A percentile compares a stretch with the other conserved stretches of the same genome.
Conservation (phyloP, 164 flowering plant genomes). For the Platanus orientalis region DNA sequence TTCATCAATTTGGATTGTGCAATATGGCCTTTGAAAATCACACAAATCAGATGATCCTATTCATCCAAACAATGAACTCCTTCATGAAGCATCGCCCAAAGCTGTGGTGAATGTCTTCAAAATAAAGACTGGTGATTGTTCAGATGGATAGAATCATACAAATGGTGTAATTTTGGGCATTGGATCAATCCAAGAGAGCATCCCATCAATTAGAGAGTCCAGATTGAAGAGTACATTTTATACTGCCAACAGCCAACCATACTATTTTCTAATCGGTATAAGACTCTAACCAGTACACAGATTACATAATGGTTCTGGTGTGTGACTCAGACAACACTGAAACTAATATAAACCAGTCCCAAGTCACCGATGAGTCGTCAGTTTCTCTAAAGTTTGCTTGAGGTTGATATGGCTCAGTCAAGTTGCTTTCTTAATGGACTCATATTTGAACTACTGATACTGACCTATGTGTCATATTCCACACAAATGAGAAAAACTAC, state of each 20-base stretch:
- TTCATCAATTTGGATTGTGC: background rate
- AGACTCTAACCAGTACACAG: background rate
- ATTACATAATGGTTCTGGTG: background rate
- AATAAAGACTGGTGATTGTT: background rate
- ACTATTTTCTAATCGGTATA: no score
- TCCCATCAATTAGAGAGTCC: background rate
- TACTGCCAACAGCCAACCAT: background rate
- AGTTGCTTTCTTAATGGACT: background rate
- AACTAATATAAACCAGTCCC: background rate
- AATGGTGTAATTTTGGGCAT: background rate
- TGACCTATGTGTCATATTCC: background rate
- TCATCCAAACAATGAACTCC: background rate
- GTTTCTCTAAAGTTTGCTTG: background rate
- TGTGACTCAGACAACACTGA: background rate
- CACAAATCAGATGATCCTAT: background rate
- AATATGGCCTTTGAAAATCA: background rate
- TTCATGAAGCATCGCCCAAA: background rate
- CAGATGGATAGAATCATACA: background rate
- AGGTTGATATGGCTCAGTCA: background rate
- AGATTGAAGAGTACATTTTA: background rate
- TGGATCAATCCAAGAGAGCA: no score
- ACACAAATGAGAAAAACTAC: background rate
- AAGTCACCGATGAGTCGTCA: background rate
- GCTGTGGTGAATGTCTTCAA: background rate
- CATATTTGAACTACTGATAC: background rate